Evolutionary conservation across 2,329 filamentous ascomycete genomes (phyloP), one percentile per base, ranked within the genome.

Genomic region (Aureobasidium musti): DNA sequence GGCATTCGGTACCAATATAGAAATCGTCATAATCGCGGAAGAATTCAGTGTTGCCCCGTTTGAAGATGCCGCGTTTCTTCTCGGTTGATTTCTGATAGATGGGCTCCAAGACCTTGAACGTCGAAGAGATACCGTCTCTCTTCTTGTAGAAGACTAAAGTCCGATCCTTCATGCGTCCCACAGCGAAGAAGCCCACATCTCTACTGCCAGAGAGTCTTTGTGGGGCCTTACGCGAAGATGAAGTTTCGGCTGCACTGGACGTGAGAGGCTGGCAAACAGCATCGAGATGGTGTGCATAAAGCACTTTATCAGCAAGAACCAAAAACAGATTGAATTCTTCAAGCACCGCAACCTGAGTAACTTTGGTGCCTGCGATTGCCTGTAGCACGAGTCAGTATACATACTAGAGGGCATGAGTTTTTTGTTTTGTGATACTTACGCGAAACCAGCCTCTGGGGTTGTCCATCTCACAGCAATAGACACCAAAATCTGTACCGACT

Each of bases 1-100:
- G 97, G 77, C 92, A 97, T 76, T 99, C 96, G 2, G 91, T 89
- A 0, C 95, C 95, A 72, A 99, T 93, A 79, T 98, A 99, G 79
- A 99, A 99, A 72, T 98, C 95, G 80, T 99, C 95, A 76, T 93
- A 99, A 75, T 99, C 95, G 69, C 95, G 90, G 87, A 98, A 99
- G 73, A 94, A 94, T 73, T 99, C 95, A 0, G 94, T 97, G 68
- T 86, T 88, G 23, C 92, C 92, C 11, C 85, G 85, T 21, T 87
- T 82, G 74, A 86, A 88, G 70, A 89, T 82, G 7, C 91, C 87
- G 5, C 87, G 86, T 73, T 89, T 91, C 81, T 91, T 94, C 74
- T 96, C 91, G 0, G 91, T 89, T 0, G 92, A 90, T 75, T 97
- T 97, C 71, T 97, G 93, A 74, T 95, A 91, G 30, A 99, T 92